Evolutionary conservation across 2,329 filamentous ascomycete genomes (phyloP).

Genomic region (Acrocalymma vagum): DNA sequence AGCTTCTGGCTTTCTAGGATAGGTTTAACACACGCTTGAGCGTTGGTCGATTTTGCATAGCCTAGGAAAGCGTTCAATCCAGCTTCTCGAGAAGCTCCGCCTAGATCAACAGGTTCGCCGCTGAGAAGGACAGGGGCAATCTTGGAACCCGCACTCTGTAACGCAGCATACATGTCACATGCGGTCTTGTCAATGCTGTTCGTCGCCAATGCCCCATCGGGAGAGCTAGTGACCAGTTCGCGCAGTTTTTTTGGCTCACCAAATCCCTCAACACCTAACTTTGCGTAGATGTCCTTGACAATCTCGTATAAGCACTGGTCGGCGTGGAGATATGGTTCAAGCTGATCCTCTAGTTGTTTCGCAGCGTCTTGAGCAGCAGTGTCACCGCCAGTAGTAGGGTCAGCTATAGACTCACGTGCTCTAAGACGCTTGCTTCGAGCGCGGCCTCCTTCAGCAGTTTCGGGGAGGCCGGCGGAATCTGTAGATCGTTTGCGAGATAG

Average conservation of each 20-base stretch:
- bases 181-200: constrained; percentile 43
- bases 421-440: constrained; percentile 68
- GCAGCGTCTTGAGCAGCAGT: constrained; percentile 60
- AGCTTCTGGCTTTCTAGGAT: constrained; percentile 52
- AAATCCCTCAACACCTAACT: constrained; percentile 57
- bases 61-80: constrained; percentile 66
- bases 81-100: constrained; percentile 58
- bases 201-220: constrained; percentile 11
- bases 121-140: constrained; percentile 58
- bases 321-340: constrained; percentile 62
- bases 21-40: constrained; percentile 50
- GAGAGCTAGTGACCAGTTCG: constrained; percentile 30
- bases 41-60: constrained; percentile 58
- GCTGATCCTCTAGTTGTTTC: constrained; percentile 63
- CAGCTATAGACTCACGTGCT: constrained; percentile 65
- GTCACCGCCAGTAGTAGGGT: constrained; percentile 54
- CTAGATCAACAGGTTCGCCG: constrained; percentile 59
- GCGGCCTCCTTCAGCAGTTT: constrained; percentile 64
- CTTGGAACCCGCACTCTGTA: constrained; percentile 47
- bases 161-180: constrained; percentile 51
- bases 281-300: constrained; percentile 60
- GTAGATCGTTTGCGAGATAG: constrained; percentile 67
- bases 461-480: constrained; percentile 66
- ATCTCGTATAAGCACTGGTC: constrained; percentile 67
- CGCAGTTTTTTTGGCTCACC: constrained; percentile 52